Conservation (phyloP, 2,329 filamentous ascomycete species). For the Fusarium napiforme region DNA sequence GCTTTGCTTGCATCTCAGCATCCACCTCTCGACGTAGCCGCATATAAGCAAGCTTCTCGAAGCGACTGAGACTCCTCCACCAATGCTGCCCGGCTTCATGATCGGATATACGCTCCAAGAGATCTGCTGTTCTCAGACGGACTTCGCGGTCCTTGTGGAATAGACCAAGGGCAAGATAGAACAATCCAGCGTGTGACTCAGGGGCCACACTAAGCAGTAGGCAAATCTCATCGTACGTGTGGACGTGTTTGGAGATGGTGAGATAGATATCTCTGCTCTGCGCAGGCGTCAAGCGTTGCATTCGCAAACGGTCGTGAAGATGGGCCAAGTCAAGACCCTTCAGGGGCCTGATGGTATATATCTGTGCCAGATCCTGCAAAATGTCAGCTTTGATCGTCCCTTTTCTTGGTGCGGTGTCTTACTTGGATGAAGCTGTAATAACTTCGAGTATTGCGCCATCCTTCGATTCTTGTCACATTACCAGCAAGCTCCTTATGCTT, state of each 20-base stretch:
- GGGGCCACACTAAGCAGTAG: slow-evolving; percentile 85
- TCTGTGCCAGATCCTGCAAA: slow-evolving; percentile 69
- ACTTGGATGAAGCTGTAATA: slow-evolving; percentile 96
- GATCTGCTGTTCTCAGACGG: slow-evolving; percentile 77
- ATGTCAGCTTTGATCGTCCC: slow-evolving; percentile 17
- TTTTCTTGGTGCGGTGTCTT: slow-evolving; percentile 34
- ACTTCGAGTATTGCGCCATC: slow-evolving; percentile 93
- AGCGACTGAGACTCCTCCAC: slow-evolving; percentile 87
- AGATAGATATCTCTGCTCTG: slow-evolving; percentile 88
- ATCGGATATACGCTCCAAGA: slow-evolving; percentile 83
- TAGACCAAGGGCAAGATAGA: slow-evolving; percentile 89
- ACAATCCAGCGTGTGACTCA: slow-evolving; percentile 87
- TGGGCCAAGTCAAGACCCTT: slow-evolving; percentile 90
- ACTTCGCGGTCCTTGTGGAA: slow-evolving; percentile 91
- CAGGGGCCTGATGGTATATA: slow-evolving; percentile 73
- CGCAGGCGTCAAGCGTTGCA: slow-evolving; percentile 78
- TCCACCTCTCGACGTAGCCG: slow-evolving; percentile 77
- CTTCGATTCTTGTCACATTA: slow-evolving; percentile 92
- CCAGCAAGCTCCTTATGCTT: slow-evolving; percentile 89
- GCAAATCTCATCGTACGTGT: slow-evolving; percentile 85
- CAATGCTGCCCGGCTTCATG: slow-evolving; percentile 95
- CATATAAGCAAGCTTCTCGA: slow-evolving; percentile 87
- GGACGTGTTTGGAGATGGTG: slow-evolving; percentile 78
- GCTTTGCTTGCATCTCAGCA: slow-evolving; percentile 59
- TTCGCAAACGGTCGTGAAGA: slow-evolving; percentile 89